These are phyloP conservation scores for Xylaria sp. DNA, from an alignment of 2,329 filamentous ascomycete species.

Conservation along the genomic window DNA sequence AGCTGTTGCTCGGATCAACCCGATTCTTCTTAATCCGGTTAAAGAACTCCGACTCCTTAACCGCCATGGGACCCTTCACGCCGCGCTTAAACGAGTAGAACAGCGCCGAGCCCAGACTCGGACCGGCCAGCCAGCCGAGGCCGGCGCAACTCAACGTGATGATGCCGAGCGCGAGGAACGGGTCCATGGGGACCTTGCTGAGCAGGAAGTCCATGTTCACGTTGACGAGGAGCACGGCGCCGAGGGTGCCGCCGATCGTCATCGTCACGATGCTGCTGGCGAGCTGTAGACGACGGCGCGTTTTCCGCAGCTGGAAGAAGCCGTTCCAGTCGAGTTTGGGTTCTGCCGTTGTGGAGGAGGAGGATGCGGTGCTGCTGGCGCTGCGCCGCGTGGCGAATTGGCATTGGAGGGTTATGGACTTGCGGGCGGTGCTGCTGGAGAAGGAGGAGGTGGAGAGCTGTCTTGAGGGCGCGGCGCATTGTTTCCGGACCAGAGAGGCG, in stretches of 20 bases:
- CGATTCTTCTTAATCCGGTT: constrained; percentile 84
- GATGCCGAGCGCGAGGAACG: constrained; percentile 76
- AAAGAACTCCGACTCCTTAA: constrained; percentile 94
- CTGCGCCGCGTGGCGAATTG: constrained; percentile 26
- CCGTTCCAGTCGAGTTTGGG: constrained; percentile 73
- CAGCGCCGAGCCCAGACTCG: constrained; percentile 70
- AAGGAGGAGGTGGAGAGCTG: constrained; percentile 16
- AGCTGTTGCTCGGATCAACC: constrained; percentile 84
- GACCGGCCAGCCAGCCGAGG: constrained; percentile 84
- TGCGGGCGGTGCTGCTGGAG: constrained; percentile 13
- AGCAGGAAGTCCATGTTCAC: constrained; percentile 68
- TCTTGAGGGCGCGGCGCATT: constrained; percentile 21
- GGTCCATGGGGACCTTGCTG: constrained; percentile 74
- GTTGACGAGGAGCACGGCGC: constrained; percentile 61
- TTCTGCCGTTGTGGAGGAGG: constrained; percentile 21
- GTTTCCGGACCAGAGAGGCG: constrained; percentile 22
- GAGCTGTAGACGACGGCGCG: constrained; percentile 77
- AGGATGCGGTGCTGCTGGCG: constrained; percentile 20
- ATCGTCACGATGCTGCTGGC: constrained; percentile 66
- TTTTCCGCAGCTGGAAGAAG: constrained; percentile 86
- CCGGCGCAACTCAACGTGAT: constrained; percentile 71
- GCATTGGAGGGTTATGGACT: constrained; percentile 19
- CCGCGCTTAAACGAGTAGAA: constrained; percentile 73
- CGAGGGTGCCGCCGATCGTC: constrained; percentile 54
- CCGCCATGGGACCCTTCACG: constrained; percentile 65